phyloP scores from a whole-genome alignment of 2,329 filamentous ascomycete genomes.

The Calonectria crousiana region DNA sequence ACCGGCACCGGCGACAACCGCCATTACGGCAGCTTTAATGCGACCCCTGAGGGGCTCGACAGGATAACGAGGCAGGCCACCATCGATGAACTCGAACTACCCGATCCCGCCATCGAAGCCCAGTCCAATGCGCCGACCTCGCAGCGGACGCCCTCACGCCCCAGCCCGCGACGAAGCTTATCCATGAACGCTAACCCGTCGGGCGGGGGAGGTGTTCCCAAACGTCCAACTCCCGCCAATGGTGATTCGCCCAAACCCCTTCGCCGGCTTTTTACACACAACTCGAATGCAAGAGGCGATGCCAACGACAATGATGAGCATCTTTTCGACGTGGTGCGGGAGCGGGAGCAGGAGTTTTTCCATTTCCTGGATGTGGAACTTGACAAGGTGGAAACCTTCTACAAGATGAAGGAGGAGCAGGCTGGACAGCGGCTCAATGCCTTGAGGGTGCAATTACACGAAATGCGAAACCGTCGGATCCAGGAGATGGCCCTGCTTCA shows the following conservation, averaged over 20 bases:
- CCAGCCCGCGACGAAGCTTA: slow-evolving; percentile 51
- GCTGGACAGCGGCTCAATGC: slow-evolving; percentile 78
- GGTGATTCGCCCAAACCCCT: slow-evolving; percentile 47
- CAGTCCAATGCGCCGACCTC: slow-evolving; percentile 43
- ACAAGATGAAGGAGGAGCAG: slow-evolving; percentile 88
- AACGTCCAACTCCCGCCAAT: background rate
- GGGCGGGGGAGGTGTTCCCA: background rate
- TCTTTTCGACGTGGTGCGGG: slow-evolving; percentile 72
- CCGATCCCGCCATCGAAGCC: slow-evolving; percentile 64
- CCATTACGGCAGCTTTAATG: slow-evolving; percentile 67
- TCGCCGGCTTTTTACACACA: slow-evolving; percentile 52
- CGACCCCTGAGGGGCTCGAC: slow-evolving; percentile 52
- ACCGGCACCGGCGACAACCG: slow-evolving; percentile 53
- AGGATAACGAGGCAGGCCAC: slow-evolving; percentile 37
- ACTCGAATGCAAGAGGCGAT: slow-evolving; percentile 33
- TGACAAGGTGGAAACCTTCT: slow-evolving; percentile 92
- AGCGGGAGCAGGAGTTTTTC: slow-evolving; percentile 87
- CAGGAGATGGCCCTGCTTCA: slow-evolving; percentile 72
- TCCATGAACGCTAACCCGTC: slow-evolving; percentile 45
- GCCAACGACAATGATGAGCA: slow-evolving; percentile 54
- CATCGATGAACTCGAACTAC: slow-evolving; percentile 61
- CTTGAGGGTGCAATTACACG: slow-evolving; percentile 87
- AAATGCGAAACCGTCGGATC: slow-evolving; percentile 88
- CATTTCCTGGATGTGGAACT: slow-evolving; percentile 86
- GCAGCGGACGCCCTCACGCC: slow-evolving; percentile 38